A percentile compares a stretch with the other conserved stretches of the same genome.
These are phyloP conservation scores for Termitomyces titanicus DNA, from an alignment of 768 basidiomycete genomes.

Conservation along the genomic window DNA sequence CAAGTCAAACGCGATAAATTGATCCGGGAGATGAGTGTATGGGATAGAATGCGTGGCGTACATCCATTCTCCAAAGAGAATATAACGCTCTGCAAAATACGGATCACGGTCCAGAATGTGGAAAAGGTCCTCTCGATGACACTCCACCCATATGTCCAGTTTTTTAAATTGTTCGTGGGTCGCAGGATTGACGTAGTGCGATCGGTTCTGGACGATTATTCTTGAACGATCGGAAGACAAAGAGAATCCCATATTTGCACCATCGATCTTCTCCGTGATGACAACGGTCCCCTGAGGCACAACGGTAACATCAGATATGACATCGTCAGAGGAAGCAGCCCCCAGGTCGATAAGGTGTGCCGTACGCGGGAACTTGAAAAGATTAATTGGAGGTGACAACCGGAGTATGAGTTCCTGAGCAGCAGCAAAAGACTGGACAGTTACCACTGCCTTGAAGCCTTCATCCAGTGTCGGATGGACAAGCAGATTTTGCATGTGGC, in stretches of 20 bases:
- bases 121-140: conserved; percentile 40
- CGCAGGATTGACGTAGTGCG: conserved; percentile 52
- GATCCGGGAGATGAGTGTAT: conserved; percentile 50
- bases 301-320: conserved; percentile 27
- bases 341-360: conserved; percentile 57
- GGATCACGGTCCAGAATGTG: conserved; percentile 43
- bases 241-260: conserved; percentile 66
- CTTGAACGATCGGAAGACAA: conserved; percentile 41
- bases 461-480: conserved; percentile 43
- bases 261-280: conserved; percentile 65
- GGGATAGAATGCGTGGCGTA: conserved; percentile 58
- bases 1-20: conserved; percentile 57
- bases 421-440: conserved; percentile 47
- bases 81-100: conserved; percentile 52
- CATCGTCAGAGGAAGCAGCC: conserved; percentile 51
- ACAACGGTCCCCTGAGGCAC: conserved; percentile 31
- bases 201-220: conserved; percentile 58
- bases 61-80: conserved; percentile 65
- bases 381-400: conserved; percentile 37
- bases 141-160: conserved; percentile 52
- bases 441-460: conserved; percentile 49
- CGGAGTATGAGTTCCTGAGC: conserved; percentile 42
- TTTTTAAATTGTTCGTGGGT: conserved; percentile 62
- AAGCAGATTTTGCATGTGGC: conserved; percentile 48
- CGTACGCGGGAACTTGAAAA: conserved; percentile 61